Evolutionary conservation across 176 grass and related monocot species (phyloP).

Genomic region (Miscanthus lutarioriparius): DNA sequence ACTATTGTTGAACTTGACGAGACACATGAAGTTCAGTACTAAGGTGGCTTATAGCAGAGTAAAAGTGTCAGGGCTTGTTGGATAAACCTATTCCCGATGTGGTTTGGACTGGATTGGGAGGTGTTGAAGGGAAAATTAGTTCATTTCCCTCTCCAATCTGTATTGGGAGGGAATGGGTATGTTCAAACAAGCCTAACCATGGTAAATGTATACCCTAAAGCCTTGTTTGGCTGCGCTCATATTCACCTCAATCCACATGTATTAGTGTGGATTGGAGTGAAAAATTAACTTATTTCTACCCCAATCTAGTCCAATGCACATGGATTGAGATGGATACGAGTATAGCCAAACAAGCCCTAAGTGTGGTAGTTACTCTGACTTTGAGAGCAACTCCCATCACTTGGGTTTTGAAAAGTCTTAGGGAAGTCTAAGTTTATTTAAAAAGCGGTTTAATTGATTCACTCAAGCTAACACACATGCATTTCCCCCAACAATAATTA

Average conservation of each 20-base stretch:
- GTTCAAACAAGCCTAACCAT: neutral
- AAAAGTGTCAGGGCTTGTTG: neutral
- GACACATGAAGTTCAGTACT: neutral
- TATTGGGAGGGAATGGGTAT: neutral
- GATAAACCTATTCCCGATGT: neutral
- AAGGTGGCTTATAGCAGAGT: neutral
- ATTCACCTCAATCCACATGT: too few species aligned
- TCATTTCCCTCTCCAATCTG: neutral
- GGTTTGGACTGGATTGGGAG: neutral
- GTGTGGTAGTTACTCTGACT: neutral
- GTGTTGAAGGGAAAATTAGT: neutral
- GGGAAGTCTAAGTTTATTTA: neutral
- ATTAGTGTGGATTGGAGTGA: too few species aligned
- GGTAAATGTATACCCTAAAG: neutral
- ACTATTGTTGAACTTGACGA: neutral
- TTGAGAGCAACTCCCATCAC: neutral
- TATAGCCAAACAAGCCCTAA: too few species aligned
- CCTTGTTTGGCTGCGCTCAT: too few species aligned
- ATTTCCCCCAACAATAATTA: neutral
- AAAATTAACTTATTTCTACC: too few species aligned
- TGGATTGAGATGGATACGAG: too few species aligned
- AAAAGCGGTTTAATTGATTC: neutral
- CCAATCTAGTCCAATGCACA: too few species aligned
- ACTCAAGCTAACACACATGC: neutral
- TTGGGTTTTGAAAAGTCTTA: neutral